Percentiles rank a stretch among this genome's conserved stretches.
These are phyloP conservation scores for Jamesozyma hellenica DNA, from an alignment of 805 yeast genomes.

Conservation along the genomic window DNA sequence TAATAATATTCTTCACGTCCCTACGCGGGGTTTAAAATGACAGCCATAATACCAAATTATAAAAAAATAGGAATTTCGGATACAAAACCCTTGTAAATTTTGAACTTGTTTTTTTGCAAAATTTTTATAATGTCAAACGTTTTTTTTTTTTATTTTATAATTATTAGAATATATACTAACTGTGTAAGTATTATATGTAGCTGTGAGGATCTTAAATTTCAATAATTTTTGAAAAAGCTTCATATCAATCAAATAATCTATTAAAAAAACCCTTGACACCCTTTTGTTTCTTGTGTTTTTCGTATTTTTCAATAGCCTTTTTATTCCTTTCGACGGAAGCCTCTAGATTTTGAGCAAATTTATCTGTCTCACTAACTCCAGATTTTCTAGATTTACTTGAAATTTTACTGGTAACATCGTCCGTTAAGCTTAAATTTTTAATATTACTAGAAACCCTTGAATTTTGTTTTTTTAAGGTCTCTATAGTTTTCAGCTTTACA, in stretches of 20 bases:
- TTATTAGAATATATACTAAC: no score
- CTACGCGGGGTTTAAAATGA: no score
- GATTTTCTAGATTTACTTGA: neutral
- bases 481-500: conserved; percentile 48
- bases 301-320: conserved; percentile 21
- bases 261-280: conserved; percentile 20
- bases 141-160: no score
- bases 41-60: no score
- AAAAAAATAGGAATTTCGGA: no score
- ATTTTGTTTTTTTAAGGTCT: conserved; percentile 38
- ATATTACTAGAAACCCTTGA: conserved; percentile 11
- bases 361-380: neutral
- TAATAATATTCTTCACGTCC: no score
- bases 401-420: neutral
- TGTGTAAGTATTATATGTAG: no score
- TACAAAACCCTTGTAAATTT: no score
- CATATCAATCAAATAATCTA: conserved; percentile 11
- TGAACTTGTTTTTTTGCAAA: no score
- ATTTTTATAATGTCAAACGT: no score
- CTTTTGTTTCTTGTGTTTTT: conserved; percentile 14
- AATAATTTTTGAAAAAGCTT: no score
- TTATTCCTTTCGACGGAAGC: conserved; percentile 27
- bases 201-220: no score
- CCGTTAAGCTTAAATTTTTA: neutral
- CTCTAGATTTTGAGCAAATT: conserved; percentile 19